These are phyloP conservation scores for Neonectria hederae DNA, from an alignment of 2,329 filamentous ascomycete species.

Conservation along the genomic window DNA sequence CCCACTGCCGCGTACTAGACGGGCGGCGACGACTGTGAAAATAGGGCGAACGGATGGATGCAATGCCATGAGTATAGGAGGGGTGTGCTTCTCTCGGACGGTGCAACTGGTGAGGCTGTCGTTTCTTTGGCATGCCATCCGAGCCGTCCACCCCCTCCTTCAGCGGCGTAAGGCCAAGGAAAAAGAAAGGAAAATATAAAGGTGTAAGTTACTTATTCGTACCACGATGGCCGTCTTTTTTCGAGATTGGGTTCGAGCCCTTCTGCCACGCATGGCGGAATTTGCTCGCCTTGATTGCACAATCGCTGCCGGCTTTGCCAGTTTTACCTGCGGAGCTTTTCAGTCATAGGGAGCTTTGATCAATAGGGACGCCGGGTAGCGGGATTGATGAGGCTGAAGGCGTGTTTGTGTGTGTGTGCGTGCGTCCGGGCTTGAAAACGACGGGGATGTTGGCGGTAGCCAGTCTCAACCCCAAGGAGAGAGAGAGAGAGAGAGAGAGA, in stretches of 20 bases:
- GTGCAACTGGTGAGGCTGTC: background rate
- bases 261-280: background rate
- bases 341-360: too few relatives aligned
- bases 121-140: background rate
- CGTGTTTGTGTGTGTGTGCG: background rate
- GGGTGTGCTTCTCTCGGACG: background rate
- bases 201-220: conserved; percentile 7
- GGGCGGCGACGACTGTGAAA: background rate
- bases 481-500: too few relatives aligned
- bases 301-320: background rate
- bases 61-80: too few relatives aligned
- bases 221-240: background rate
- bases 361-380: background rate
- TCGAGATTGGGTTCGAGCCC: too few relatives aligned
- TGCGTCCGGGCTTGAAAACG: background rate
- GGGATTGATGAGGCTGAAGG: conserved; percentile 6
- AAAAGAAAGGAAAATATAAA: background rate
- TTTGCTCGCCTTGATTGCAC: background rate
- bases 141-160: too few relatives aligned
- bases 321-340: too few relatives aligned
- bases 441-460: background rate
- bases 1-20: too few relatives aligned
- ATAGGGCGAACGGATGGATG: background rate
- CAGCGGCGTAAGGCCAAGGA: background rate
- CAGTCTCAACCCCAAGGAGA: background rate